Evolutionary conservation across 305 asterid species (phyloP), one percentile per base, ranked within the genome.

Genomic region (Fraxinus sp.): DNA sequence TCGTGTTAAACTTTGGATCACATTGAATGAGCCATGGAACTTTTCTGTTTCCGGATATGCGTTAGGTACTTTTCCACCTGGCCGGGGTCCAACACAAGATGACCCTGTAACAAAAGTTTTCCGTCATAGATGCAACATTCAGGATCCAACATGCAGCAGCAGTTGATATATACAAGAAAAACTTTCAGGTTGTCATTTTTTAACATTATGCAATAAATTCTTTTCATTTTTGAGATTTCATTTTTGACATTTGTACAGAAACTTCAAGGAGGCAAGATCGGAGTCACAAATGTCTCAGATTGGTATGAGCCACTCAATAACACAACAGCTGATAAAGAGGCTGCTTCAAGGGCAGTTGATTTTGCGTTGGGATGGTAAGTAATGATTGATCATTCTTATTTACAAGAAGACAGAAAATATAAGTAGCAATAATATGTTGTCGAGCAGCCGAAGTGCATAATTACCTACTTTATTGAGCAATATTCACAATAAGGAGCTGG

Each of bases 1-100:
- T 28, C 74, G 84, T 10, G 87, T 84, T 24, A 84, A 76, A 28
- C 28, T 49, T 14, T 84, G 87, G 87, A 32, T 77, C 39, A 80
- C 87, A 7, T 7, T 76, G 11, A 80, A 84, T 46, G 84, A 84
- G 49, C 78, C 84, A 7, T 66, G 79, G 81, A 30, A 75, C 10
- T 80, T 26, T 55, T 11, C 62, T n/a, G 44, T 44, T 3, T 35
- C 55, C 4, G 84, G 84, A 59, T 84, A 80, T 41, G 84, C 20
- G 8, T 14, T 3, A 4, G 83, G 83, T n/a, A 8, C 3, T 24
- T 79, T 83, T 26, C 49, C 85, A 24, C 85, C 83, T 10, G 76
- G 79, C 20, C 80, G 71, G 4, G 77, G 79, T 13, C 14, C 71
- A 18, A 11, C 79, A 4, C 32, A 20, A 7, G 30, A 24, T 1